Conservation (phyloP, 148 eudicot species). For the Tetragonia tetragonoides region DNA sequence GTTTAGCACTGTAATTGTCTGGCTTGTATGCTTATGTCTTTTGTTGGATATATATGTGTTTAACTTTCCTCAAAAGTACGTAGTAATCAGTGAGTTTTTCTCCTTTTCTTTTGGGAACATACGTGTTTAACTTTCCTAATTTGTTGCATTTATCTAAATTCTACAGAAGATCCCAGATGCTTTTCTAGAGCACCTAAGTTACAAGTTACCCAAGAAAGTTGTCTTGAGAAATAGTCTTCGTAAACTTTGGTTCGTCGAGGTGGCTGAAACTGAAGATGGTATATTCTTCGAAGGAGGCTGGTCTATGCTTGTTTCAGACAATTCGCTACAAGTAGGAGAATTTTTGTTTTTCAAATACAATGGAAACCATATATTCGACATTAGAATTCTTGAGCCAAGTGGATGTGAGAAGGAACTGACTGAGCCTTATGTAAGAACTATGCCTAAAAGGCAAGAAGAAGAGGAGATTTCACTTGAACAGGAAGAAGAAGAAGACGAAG, state of each 20-base stretch:
- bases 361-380: conserved; percentile 13
- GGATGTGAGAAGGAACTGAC: conserved; percentile 18
- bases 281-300: conserved; percentile 16
- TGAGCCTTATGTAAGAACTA: not conserved
- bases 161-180: conserved; percentile 26
- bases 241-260: conserved; percentile 14
- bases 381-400: not conserved
- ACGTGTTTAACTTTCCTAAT: no score
- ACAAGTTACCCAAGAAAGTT: conserved; percentile 7
- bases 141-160: not conserved
- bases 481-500: not conserved
- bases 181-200: not conserved
- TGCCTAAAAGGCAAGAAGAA: not conserved
- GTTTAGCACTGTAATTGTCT: no score
- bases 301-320: conserved; percentile 19
- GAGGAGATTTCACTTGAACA: not conserved
- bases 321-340: conserved; percentile 20
- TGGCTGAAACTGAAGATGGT: conserved; percentile 5
- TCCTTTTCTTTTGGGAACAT: not conserved
- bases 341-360: conserved; percentile 26
- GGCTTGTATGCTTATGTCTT: not conserved
- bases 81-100: not conserved
- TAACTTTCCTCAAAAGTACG: not conserved
- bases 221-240: conserved; percentile 2
- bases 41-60: not conserved